Evolutionary conservation across 2,329 filamentous ascomycete genomes (phyloP).

Genomic region (Aspergillus sp.): DNA sequence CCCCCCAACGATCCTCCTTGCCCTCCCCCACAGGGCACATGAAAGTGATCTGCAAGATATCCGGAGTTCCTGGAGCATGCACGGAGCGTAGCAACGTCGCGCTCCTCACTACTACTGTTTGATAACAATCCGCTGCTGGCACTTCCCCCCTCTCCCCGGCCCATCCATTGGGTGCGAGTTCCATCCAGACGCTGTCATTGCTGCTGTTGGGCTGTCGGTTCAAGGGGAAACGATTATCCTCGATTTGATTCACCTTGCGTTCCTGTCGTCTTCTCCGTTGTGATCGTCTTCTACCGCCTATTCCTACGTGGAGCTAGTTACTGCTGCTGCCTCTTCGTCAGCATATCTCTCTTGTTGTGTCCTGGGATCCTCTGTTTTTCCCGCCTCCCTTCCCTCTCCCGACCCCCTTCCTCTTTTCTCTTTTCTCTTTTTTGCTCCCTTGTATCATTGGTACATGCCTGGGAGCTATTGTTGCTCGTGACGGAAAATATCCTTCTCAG

Average conservation of each 20-base stretch:
- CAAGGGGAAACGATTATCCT: slow-evolving; percentile 20
- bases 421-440: slow-evolving; percentile 13
- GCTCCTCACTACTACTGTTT: slow-evolving; percentile 8
- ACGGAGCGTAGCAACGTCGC: slow-evolving; percentile 34
- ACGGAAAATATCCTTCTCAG: slow-evolving; percentile 11
- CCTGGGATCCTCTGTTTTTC: too few relatives aligned
- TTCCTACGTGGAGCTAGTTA: neutral
- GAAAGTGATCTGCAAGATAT: slow-evolving; percentile 28
- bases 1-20: neutral
- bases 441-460: slow-evolving; percentile 25
- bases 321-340: slow-evolving; percentile 6
- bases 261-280: slow-evolving; percentile 5
- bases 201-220: slow-evolving; percentile 16
- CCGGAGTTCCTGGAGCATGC: slow-evolving; percentile 35
- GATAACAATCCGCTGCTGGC: neutral
- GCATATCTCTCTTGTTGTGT: neutral
- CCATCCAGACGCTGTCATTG: too few relatives aligned
- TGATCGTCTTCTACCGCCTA: slow-evolving; percentile 3
- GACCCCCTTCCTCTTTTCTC: slow-evolving; percentile 17
- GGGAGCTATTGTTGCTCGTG: slow-evolving; percentile 16
- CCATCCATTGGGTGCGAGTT: slow-evolving; percentile 13
- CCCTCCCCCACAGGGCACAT: slow-evolving; percentile 16
- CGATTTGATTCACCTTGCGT: slow-evolving; percentile 30
- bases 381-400: slow-evolving; percentile 9
- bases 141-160: slow-evolving; percentile 7